These are phyloP conservation scores for Suillus placidus DNA, from an alignment of 768 basidiomycete species.

Conservation along the genomic window DNA sequence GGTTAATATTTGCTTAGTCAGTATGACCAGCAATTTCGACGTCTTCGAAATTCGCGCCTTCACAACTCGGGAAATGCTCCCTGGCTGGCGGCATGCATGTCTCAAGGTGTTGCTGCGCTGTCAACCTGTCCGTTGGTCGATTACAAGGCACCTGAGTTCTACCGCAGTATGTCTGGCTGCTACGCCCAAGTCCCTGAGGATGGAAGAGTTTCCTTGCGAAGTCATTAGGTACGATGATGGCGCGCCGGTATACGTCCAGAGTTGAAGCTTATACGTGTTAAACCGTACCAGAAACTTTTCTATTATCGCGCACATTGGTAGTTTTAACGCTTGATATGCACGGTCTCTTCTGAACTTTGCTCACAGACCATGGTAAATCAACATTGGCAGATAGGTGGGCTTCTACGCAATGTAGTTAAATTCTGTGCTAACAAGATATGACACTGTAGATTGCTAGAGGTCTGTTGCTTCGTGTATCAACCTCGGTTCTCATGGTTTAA, in stretches of 20 bases:
- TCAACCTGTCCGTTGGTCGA: slow-evolving; percentile 6
- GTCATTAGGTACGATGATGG: slow-evolving; percentile 56
- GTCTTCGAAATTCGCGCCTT: background rate
- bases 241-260: background rate
- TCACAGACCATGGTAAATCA: slow-evolving; percentile 92
- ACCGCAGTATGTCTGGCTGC: slow-evolving; percentile 27
- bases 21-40: background rate
- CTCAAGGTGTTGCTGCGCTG: slow-evolving; percentile 26
- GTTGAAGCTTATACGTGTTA: slow-evolving; percentile 3
- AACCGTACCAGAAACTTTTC: slow-evolving; percentile 74
- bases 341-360: slow-evolving; percentile 13
- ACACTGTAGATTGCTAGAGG: slow-evolving; percentile 70
- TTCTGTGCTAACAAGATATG: slow-evolving; percentile 8
- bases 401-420: background rate
- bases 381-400: slow-evolving; percentile 85
- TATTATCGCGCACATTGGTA: slow-evolving; percentile 95
- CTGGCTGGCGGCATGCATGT: slow-evolving; percentile 35
- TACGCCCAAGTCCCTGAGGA: slow-evolving; percentile 43
- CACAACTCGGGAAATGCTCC: slow-evolving; percentile 27
- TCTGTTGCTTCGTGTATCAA: slow-evolving; percentile 25
- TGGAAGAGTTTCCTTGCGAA: slow-evolving; percentile 70
- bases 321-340: slow-evolving; percentile 1
- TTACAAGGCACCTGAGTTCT: slow-evolving; percentile 32
- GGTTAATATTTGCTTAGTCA: slow-evolving; percentile 3
- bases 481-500: background rate